Base-by-base conservation (phyloP, 306 rosid genomes). In the Coriaria nepalensis region DNA sequence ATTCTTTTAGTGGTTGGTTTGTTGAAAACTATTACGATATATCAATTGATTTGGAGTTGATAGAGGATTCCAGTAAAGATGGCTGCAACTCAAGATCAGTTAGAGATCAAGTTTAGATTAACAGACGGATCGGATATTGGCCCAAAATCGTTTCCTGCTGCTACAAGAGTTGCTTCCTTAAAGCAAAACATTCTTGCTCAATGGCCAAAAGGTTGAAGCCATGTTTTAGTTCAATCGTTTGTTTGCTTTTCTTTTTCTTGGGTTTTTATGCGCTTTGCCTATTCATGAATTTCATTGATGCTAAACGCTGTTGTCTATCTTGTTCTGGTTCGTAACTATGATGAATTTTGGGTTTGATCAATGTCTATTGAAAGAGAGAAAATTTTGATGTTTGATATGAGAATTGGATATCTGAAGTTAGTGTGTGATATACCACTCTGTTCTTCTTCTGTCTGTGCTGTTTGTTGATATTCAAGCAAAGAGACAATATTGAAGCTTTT, bases 61-160 rank as follows among this genome's bases (percentile, higher is more conserved):
- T 46, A 13, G 52, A 37, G 35, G 40, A 37, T 6, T 3, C 13
- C 9, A 53, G 33, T 34, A 11, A 53, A 63, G 63, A 86, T 86
- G 96, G 81, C 86, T 5, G 90, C 50, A 64, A 73, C 56, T 33
- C 94, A 76, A 70, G 83, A 79, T 63, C 86, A 82, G 45, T 62
- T 82, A 57, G 90, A 82, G 73, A 82, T 86, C 76, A 86, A 79
- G 72, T 86, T 86, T 70, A 63, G 76, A 59, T 64, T 86, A 70
- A 82, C 72, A 29, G 96, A 86, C 70, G 96, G 90, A 53, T 72
- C 94, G 0, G 90, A 82, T 79, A 86, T 86, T 43, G 94, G 96
- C 59, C 96, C 96, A 45, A 73, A 62, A 67, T 74, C 68, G 43
- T 86, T 70, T 75, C 70, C 94, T 61, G 62, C 81, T 65, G 86